Evolutionary conservation across 768 basidiomycete species (phyloP).

Genomic region (Pholiota conissans): DNA sequence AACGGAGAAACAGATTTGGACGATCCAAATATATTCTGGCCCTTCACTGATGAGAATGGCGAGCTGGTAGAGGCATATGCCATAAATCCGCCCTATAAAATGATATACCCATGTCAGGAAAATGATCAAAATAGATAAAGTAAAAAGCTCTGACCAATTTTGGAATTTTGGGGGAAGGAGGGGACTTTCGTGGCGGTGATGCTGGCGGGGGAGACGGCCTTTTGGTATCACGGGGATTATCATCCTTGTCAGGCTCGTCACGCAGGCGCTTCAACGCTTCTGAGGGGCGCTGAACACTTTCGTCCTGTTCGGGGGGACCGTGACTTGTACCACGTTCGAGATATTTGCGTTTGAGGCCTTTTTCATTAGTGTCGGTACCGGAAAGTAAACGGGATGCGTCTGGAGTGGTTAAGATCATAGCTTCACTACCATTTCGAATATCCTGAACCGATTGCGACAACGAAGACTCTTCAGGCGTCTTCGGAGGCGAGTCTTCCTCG

Average conservation of each 20-base stretch:
- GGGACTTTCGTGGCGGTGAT: constrained; percentile 40
- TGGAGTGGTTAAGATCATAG: constrained; percentile 14
- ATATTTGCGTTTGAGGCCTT: constrained; percentile 69
- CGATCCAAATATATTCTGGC: constrained; percentile 54
- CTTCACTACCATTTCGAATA: constrained; percentile 16
- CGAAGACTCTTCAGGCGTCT: constrained; percentile 21
- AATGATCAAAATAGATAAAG: constrained; percentile 1
- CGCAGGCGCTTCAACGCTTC: constrained; percentile 58
- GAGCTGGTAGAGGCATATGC: constrained; percentile 76
- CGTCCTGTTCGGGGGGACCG: constrained; percentile 43
- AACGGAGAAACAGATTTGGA: constrained; percentile 33
- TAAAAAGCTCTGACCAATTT: constrained; percentile 45
- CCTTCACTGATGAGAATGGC: constrained; percentile 74
- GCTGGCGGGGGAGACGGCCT: constrained; percentile 67
- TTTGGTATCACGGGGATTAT: constrained; percentile 60
- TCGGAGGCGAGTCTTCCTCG: constrained; percentile 22
- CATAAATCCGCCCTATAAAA: constrained; percentile 67
- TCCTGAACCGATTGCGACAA: constrained; percentile 20
- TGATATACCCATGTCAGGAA: constrained; percentile 7
- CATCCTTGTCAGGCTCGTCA: constrained; percentile 63
- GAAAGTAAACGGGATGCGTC: constrained; percentile 26
- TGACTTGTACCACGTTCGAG: constrained; percentile 67
- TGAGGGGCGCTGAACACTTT: constrained; percentile 21
- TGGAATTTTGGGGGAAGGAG: constrained; percentile 32
- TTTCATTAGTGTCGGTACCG: constrained; percentile 54